phyloP scores from a whole-genome alignment of 176 grass and related monocot species.

The Rhynchospora tenuis region DNA sequence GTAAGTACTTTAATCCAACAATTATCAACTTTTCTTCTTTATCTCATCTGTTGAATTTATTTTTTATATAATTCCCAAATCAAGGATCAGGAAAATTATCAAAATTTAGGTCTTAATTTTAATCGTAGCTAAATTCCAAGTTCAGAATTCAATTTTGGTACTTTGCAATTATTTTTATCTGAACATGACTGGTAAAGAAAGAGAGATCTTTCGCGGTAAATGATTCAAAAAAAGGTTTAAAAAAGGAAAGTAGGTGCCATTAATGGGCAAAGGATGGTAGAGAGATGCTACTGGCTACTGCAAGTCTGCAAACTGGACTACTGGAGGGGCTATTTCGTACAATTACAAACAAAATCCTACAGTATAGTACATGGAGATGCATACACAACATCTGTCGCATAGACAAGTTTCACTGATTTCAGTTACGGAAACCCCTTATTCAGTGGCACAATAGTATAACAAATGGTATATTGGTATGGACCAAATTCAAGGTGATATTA shows the following conservation, averaged over 20 bases:
- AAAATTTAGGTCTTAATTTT: neutral
- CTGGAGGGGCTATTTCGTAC: neutral
- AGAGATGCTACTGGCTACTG: too few relatives aligned
- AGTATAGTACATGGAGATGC: neutral
- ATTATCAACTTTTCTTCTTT: neutral
- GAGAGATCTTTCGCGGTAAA: constrained; percentile 16
- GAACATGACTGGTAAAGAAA: constrained; percentile 1
- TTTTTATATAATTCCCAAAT: neutral
- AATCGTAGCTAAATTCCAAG: constrained; percentile 8
- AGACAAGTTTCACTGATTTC: neutral
- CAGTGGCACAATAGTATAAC: neutral
- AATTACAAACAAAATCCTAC: constrained; percentile 12
- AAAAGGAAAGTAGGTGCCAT: constrained; percentile 13
- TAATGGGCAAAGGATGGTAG: constrained; percentile 14
- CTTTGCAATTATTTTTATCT: neutral
- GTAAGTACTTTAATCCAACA: constrained; percentile 7
- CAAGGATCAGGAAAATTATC: neutral
- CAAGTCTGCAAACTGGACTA: too few relatives aligned
- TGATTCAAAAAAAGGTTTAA: neutral
- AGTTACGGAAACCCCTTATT: neutral
- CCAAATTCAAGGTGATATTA: neutral
- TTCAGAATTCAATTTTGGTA: neutral
- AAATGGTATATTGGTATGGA: neutral
- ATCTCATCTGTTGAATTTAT: neutral
- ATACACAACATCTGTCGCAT: neutral